Percentiles rank a stretch among this genome's conserved stretches.
These are phyloP conservation scores for Chamaecyparis obtusa DNA, from an alignment of 75 land plant species.

Conservation along the genomic window DNA sequence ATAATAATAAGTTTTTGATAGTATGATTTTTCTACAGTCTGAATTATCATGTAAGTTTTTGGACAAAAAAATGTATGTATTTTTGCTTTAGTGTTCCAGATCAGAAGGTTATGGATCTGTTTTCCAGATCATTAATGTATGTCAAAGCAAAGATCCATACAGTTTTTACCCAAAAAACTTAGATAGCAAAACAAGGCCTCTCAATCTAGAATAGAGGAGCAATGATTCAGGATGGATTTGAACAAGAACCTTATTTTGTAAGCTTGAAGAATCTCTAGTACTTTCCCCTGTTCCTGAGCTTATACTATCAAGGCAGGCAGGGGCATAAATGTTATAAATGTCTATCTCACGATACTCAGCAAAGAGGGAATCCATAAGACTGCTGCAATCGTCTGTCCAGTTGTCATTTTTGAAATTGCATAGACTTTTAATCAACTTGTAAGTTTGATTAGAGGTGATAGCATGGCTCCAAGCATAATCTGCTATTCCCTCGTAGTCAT, in stretches of 20 bases:
- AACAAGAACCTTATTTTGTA: not conserved
- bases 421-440: slow-evolving; percentile 15
- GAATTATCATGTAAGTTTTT: too few species aligned
- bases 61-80: too few species aligned
- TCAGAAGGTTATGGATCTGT: too few species aligned
- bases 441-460: slow-evolving; percentile 38
- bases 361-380: slow-evolving; percentile 20
- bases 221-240: not conserved
- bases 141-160: too few species aligned
- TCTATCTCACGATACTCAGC: slow-evolving; percentile 34
- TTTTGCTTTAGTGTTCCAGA: too few species aligned
- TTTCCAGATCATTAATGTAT: too few species aligned
- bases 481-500: slow-evolving; percentile 48
- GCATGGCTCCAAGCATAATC: slow-evolving; percentile 73
- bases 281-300: slow-evolving; percentile 14
- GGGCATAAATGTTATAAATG: slow-evolving; percentile 61
- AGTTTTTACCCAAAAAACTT: too few species aligned
- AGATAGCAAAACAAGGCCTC: not conserved
- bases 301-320: slow-evolving; percentile 24
- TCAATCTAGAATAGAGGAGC: not conserved
- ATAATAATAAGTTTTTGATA: too few species aligned
- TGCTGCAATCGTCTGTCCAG: slow-evolving; percentile 29
- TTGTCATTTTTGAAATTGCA: slow-evolving; percentile 35
- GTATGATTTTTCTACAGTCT: too few species aligned
- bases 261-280: not conserved